These are phyloP conservation scores for Fistulifera pelliculosa DNA, from an alignment of 108 stramenopile genomes.

Conservation along the genomic window DNA sequence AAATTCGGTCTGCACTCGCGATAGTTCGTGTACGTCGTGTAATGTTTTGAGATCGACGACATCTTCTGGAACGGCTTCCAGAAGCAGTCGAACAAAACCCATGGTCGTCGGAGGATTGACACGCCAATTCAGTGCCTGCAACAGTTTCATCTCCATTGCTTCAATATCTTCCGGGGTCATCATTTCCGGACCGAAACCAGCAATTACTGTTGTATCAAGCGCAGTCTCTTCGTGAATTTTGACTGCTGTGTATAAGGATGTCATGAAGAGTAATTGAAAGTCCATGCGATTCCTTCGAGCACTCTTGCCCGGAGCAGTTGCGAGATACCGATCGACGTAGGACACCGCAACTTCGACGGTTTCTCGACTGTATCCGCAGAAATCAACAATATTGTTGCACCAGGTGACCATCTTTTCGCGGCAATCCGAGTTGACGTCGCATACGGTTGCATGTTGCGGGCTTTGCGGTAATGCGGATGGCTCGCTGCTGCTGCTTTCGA, in stretches of 20 bases:
- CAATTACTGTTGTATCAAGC: slow-evolving; percentile 39
- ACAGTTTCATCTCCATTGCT: slow-evolving; percentile 35
- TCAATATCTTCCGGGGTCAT: slow-evolving; percentile 34
- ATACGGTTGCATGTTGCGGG: background rate
- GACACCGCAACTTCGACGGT: slow-evolving; percentile 56
- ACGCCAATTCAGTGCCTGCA: slow-evolving; percentile 38
- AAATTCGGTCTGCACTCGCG: slow-evolving; percentile 28
- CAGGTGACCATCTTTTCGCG: slow-evolving; percentile 48
- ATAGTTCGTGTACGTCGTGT: slow-evolving; percentile 13
- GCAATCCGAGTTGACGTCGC: slow-evolving; percentile 28
- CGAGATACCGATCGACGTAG: slow-evolving; percentile 43
- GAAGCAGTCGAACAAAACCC: slow-evolving; percentile 11
- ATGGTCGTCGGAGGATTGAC: slow-evolving; percentile 36
- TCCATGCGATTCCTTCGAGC: slow-evolving; percentile 22
- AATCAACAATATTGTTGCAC: slow-evolving; percentile 54
- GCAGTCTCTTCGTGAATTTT: slow-evolving; percentile 52
- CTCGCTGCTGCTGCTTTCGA: no score
- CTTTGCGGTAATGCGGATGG: background rate
- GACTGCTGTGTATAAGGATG: slow-evolving; percentile 60
- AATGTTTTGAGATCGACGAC: slow-evolving; percentile 1
- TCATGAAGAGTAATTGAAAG: slow-evolving; percentile 62
- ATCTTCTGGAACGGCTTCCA: slow-evolving; percentile 6
- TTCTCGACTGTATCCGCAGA: slow-evolving; percentile 48
- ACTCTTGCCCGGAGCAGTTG: slow-evolving; percentile 8
- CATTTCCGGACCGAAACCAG: slow-evolving; percentile 44